Evolutionary conservation across 2,329 filamentous ascomycete genomes (phyloP).

Genomic region (Clarireedia monteithiana): DNA sequence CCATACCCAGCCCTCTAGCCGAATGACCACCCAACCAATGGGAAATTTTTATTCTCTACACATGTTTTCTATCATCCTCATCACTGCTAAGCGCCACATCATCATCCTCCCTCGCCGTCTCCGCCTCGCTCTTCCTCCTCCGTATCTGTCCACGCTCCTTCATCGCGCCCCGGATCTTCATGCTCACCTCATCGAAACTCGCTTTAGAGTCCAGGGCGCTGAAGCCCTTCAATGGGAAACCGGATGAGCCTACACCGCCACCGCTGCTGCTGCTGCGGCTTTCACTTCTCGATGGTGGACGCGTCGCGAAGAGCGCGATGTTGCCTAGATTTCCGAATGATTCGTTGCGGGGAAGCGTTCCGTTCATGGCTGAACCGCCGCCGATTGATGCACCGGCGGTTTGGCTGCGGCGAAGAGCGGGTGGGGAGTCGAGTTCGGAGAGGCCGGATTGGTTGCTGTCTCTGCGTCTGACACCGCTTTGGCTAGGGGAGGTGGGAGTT

Average conservation of each 20-base stretch:
- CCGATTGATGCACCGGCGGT: slow-evolving; percentile 22
- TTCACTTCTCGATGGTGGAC: slow-evolving; percentile 72
- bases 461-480: slow-evolving; percentile 28
- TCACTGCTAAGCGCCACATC: slow-evolving; percentile 34
- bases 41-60: slow-evolving; percentile 5
- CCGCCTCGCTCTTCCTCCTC: slow-evolving; percentile 32
- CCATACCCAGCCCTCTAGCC: background rate
- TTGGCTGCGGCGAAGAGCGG: slow-evolving; percentile 22
- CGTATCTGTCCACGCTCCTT: slow-evolving; percentile 59
- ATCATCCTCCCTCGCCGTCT: slow-evolving; percentile 34
- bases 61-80: slow-evolving; percentile 22
- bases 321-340: slow-evolving; percentile 85
- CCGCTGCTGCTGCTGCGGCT: slow-evolving; percentile 62
- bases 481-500: slow-evolving; percentile 21
- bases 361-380: slow-evolving; percentile 26
- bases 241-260: slow-evolving; percentile 50
- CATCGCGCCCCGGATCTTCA: slow-evolving; percentile 82
- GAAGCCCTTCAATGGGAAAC: slow-evolving; percentile 62
- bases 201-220: slow-evolving; percentile 60
- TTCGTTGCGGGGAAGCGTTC: slow-evolving; percentile 68
- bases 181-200: slow-evolving; percentile 73
- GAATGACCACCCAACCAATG: no score
- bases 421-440: slow-evolving; percentile 22
- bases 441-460: slow-evolving; percentile 43
- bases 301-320: slow-evolving; percentile 84